Evolutionary conservation across 805 yeast genomes (phyloP), one percentile per base, ranked within the genome.

Genomic region (Yarrowia osloensis): DNA sequence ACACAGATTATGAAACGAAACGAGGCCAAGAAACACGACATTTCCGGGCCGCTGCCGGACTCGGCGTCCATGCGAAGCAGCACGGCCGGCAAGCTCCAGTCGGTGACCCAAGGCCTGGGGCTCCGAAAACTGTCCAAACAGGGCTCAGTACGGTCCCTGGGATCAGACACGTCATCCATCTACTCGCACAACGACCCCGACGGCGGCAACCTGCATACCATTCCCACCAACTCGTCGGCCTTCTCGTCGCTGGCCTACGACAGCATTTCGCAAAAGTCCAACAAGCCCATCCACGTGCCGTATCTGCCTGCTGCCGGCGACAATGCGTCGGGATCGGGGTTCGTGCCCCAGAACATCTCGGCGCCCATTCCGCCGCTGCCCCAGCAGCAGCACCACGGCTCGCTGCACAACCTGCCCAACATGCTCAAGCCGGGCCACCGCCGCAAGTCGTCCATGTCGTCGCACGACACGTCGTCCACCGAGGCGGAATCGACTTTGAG

Each of bases 311-410:
- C 70, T 0, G 61, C 44, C 6, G 65, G 66, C 17, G 67, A 44
- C 37, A 26, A 26, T 26, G 61, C 68, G 17, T 57, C 69, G 6
- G 57, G 54, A n/a, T 59, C 68, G 26, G 42, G 68, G 17, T 71
- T 72, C 57, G 68, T 68, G 31, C 74, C 74, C 12, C 67, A 70
- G 22, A 67, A 35, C 66, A 44, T 44, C 33, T 61, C 73, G 4
- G 73, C 73, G 8, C 75, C 75, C 3, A 73, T 73, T 13, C 75
- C 75, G 8, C 74, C 75, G 3, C 67, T 73, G 29, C 75, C 75
- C 7, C 69, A 61, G 44, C 66, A 61, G 17, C 66, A 61, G 54
- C 66, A 61, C 33, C 54, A 44, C 7, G 66, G 66, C 54, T 44
- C 66, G 22, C 54, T 57, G 8, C 42, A 49, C 52, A 61, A 37